Conservation (phyloP, 179 eudicot genomes). For the Sideroxylon spinosum region DNA sequence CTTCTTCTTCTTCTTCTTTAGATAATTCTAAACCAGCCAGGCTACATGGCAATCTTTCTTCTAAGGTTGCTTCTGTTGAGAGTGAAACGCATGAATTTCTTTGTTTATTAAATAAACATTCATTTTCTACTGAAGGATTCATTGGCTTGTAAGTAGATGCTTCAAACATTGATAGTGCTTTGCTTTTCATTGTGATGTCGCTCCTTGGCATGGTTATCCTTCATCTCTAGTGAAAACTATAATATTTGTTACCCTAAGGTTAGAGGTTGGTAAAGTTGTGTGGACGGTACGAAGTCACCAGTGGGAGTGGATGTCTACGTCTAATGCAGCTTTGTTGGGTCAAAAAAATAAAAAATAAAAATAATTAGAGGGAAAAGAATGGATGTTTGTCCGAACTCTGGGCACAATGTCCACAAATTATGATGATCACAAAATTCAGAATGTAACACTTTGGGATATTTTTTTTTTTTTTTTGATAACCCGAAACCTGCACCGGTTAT, state of each 20-base stretch:
- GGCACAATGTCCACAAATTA: slow-evolving; percentile 5
- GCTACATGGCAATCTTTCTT: background rate
- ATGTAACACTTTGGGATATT: background rate
- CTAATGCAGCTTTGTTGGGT: too few relatives aligned
- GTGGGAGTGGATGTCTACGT: too few relatives aligned
- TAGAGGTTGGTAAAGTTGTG: background rate
- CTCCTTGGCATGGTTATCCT: background rate
- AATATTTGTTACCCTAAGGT: background rate
- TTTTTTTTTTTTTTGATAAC: too few relatives aligned
- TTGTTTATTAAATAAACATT: too few relatives aligned
- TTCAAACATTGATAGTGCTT: slow-evolving; percentile 6
- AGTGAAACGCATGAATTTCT: background rate
- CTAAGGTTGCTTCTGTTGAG: background rate
- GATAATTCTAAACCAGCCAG: background rate
- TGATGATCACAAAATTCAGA: background rate
- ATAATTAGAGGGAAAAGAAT: too few relatives aligned
- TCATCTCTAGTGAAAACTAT: slow-evolving; percentile 1
- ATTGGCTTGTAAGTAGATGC: background rate
- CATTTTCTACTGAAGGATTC: too few relatives aligned
- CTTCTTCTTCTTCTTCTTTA: background rate
- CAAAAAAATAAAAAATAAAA: too few relatives aligned
- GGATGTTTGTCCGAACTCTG: background rate
- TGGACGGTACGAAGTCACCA: background rate
- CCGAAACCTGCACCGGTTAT: too few relatives aligned
- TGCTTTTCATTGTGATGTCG: background rate